Evolutionary conservation across 441 rosid genomes (phyloP).

Genomic region (Syzygium syzygioides): DNA sequence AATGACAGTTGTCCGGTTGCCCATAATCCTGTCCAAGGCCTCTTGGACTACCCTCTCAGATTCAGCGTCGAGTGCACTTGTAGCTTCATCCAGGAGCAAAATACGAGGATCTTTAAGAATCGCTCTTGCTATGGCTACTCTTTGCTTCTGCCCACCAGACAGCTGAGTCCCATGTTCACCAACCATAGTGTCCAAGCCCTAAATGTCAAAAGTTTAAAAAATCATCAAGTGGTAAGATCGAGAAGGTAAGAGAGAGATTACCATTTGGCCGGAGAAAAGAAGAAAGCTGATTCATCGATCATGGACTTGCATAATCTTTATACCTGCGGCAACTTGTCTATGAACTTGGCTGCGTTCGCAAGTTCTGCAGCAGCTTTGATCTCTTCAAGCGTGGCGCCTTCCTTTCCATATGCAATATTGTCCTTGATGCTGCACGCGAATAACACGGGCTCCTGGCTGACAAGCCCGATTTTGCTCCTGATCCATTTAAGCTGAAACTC

Average conservation of each 20-base stretch:
- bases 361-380: neutral
- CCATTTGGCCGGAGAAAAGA: neutral
- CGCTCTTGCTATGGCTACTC: neutral
- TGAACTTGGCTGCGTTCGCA: neutral
- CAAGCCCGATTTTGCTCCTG: neutral
- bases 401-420: neutral
- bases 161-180: neutral
- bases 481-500: neutral
- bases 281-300: neutral
- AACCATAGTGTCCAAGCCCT: neutral
- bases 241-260: neutral
- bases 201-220: neutral
- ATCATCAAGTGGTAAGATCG: neutral
- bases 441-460: neutral
- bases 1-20: neutral
- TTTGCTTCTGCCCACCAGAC: neutral
- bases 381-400: neutral
- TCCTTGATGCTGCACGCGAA: neutral
- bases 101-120: neutral
- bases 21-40: neutral
- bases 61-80: neutral
- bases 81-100: neutral
- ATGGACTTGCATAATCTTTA: neutral
- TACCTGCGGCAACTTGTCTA: slow-evolving; percentile 1
- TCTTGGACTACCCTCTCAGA: neutral